A percentile compares a stretch with the other conserved stretches of the same genome.
Conservation (phyloP, 345 rosid species). For the sweet orange (Citrus sinensis) region DNA sequence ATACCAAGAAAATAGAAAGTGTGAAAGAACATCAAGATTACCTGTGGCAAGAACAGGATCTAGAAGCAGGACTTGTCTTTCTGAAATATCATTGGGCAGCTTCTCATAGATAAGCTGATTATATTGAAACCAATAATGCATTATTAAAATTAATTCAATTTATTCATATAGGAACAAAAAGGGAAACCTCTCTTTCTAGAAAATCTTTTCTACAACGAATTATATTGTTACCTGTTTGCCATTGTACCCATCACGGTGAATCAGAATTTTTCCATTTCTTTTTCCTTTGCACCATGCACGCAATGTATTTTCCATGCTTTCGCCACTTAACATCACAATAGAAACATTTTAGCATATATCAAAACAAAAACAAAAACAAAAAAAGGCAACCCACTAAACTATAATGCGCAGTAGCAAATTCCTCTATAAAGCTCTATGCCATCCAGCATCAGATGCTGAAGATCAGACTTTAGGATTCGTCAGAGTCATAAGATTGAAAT, state of each 20-base stretch:
- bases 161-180: neutral
- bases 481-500: slow-evolving; percentile 4
- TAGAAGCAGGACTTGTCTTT: slow-evolving; percentile 90
- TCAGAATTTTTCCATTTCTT: slow-evolving; percentile 93
- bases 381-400: neutral
- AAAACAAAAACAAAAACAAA: neutral
- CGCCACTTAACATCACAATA: slow-evolving; percentile 58
- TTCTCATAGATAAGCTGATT: slow-evolving; percentile 92
- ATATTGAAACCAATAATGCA: neutral
- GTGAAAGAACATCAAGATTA: slow-evolving; percentile 15
- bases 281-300: slow-evolving; percentile 98
- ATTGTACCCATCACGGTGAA: slow-evolving; percentile 92
- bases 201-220: neutral
- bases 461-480: neutral
- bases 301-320: slow-evolving; percentile 97
- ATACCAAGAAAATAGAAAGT: neutral
- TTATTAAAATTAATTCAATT: slow-evolving; percentile 1
- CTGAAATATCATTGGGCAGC: slow-evolving; percentile 93
- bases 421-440: slow-evolving; percentile 10
- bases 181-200: neutral
- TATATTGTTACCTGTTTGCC: slow-evolving; percentile 65
- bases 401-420: neutral
- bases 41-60: slow-evolving; percentile 98
- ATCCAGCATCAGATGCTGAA: neutral
- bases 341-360: slow-evolving; percentile 14